Percentiles rank a stretch among this genome's conserved stretches.
Evolutionary conservation across 768 basidiomycete species (phyloP).

Genomic region (Tulasnella sp.): DNA sequence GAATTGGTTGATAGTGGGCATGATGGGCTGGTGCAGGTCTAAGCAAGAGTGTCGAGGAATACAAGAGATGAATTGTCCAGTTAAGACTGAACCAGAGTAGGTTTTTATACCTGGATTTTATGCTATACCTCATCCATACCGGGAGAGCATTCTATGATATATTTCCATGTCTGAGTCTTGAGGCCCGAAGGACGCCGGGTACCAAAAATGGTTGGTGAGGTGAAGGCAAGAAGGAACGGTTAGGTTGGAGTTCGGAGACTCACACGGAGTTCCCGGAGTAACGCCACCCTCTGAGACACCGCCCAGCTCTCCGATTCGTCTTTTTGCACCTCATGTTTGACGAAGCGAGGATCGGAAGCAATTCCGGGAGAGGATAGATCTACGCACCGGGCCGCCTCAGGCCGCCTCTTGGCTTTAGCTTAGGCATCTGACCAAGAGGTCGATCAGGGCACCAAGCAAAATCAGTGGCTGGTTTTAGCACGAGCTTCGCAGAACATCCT

Average conservation of each 20-base stretch:
- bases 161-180: not conserved
- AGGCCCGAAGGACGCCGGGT: not conserved
- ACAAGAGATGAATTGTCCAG: not conserved
- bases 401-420: not conserved
- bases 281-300: not conserved
- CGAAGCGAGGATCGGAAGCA: not conserved
- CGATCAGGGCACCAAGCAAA: not conserved
- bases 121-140: not conserved
- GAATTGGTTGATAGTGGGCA: not conserved
- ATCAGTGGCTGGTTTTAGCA: not conserved
- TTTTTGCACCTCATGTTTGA: not conserved
- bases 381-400: no score
- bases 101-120: not conserved
- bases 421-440: not conserved
- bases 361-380: not conserved
- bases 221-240: not conserved
- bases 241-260: not conserved
- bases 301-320: not conserved
- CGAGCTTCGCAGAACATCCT: not conserved
- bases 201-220: not conserved
- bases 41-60: not conserved
- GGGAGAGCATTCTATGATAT: not conserved
- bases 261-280: not conserved
- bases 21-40: not conserved
- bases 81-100: not conserved